Base-by-base conservation (phyloP, 768 basidiomycete species). In the Phlebiopsis flavidoalba region DNA sequence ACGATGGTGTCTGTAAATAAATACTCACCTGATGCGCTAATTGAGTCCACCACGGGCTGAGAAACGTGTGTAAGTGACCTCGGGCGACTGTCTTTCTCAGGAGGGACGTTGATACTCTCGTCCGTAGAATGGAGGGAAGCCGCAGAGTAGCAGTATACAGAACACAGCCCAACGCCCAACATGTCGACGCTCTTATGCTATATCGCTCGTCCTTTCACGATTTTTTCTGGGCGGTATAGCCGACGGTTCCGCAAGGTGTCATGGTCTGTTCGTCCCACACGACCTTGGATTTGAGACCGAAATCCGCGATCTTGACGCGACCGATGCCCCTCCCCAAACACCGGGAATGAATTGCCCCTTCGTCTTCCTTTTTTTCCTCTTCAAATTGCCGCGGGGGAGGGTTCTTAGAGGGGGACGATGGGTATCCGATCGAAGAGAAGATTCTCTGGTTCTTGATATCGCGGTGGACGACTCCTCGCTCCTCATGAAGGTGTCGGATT, bases 111-210 rank as follows among this genome's bases (percentile, higher is more conserved):
- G 76, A 99, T 99, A 70, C 92, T 95, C 73, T 99, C 97, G 65
- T 99, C n/a, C 97, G 74, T 98, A 99, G 77, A 99, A 99, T 0
- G 97, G 97, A 50, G 91, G 91, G 74, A 98, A 97, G 56, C 97
- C 97, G 68, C 97, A 98, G 19, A 99, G 86, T 1, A 98, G 80
- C n/a, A 1, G 97, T 99, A 76, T 99, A 99, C 1, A 99, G 81
- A n/a, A 99, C 97, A 73, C 97, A 99, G 45, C 97, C 97, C 40
- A 99, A 77, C 1, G 97, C 97, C 97, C 97, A n/a, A 99, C 97
- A 98, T 98, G 71, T 99, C 97, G 58, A 98, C 96, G 68, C 91
- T 93, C 75, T 95, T 95, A n/a, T n/a, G 72, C 86, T 90, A 72
- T 96, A 96, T 31, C 94, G 83, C 76, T 99, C 96, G 70, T 98